These are phyloP conservation scores for Excoecaria agallocha DNA, from an alignment of 345 rosid species.

Conservation along the genomic window DNA sequence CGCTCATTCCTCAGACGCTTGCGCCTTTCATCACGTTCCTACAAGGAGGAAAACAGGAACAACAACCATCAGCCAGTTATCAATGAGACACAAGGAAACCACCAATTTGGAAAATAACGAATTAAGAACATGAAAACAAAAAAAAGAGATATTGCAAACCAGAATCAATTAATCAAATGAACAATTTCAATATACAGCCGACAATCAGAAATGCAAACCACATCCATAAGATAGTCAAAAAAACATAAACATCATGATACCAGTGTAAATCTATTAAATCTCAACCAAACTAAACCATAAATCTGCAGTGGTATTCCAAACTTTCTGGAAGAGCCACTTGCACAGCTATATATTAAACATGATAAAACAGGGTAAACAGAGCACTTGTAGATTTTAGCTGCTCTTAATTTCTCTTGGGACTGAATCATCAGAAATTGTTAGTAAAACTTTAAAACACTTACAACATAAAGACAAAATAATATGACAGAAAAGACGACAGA, in stretches of 20 bases:
- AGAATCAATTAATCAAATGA: neutral
- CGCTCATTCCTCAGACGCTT: constrained; percentile 65
- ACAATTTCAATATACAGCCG: neutral
- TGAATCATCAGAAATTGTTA: neutral
- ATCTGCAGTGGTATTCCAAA: neutral
- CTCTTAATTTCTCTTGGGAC: neutral
- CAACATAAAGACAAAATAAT: neutral
- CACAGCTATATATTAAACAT: neutral
- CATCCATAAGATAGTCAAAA: neutral
- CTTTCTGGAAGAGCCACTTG: neutral
- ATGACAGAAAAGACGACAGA: neutral
- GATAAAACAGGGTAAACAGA: neutral
- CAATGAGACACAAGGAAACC: neutral
- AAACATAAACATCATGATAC: neutral
- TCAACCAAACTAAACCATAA: neutral
- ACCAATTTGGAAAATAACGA: neutral
- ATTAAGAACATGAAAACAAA: neutral
- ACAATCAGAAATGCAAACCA: neutral
- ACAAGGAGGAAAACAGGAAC: constrained; percentile 17
- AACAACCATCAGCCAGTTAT: neutral
- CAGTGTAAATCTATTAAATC: neutral
- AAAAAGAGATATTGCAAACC: neutral
- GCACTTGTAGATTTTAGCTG: neutral
- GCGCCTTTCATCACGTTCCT: constrained; percentile 98
- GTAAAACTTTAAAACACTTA: neutral